Evolutionary conservation across 176 grass and related monocot species (phyloP).

Genomic region (Zea luxurians): DNA sequence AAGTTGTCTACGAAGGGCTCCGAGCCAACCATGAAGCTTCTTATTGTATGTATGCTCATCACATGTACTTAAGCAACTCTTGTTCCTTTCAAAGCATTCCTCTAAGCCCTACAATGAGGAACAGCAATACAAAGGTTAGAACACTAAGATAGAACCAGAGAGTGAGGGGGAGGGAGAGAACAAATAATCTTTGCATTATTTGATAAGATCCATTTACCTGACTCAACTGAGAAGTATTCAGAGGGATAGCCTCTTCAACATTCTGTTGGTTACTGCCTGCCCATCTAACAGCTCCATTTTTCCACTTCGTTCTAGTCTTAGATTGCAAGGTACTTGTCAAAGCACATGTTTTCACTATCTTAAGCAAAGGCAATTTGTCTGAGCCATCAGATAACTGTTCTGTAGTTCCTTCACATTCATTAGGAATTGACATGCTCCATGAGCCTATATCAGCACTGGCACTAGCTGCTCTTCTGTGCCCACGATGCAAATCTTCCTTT

Average conservation of each 20-base stretch:
- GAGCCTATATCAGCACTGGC: slow-evolving; percentile 69
- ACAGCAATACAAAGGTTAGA: slow-evolving; percentile 15
- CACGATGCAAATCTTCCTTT: slow-evolving; percentile 41
- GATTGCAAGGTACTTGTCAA: slow-evolving; percentile 58
- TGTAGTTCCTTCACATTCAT: slow-evolving; percentile 55
- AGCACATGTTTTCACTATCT: slow-evolving; percentile 59
- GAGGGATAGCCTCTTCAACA: slow-evolving; percentile 49
- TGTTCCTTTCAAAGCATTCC: slow-evolving; percentile 65
- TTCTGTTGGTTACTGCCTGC: slow-evolving; percentile 45
- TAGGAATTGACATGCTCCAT: slow-evolving; percentile 63
- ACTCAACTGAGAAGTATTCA: slow-evolving; percentile 54
- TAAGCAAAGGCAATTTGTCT: slow-evolving; percentile 47
- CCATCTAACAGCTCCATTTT: slow-evolving; percentile 63
- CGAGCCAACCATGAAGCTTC: slow-evolving; percentile 72
- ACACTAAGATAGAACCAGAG: not conserved
- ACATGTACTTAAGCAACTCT: slow-evolving; percentile 58
- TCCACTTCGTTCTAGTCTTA: slow-evolving; percentile 63
- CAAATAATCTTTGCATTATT: slow-evolving; percentile 12
- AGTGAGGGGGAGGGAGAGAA: slow-evolving; percentile 23
- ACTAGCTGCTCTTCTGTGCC: slow-evolving; percentile 64
- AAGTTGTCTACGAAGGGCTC: slow-evolving; percentile 61
- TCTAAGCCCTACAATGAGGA: slow-evolving; percentile 42
- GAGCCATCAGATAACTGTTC: slow-evolving; percentile 54
- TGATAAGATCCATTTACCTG: slow-evolving; percentile 48
- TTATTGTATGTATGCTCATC: slow-evolving; percentile 59